Evolutionary conservation across 164 flowering plant genomes (phyloP), one percentile per base, ranked within the genome.

Genomic region (Stephania yunnanensis): DNA sequence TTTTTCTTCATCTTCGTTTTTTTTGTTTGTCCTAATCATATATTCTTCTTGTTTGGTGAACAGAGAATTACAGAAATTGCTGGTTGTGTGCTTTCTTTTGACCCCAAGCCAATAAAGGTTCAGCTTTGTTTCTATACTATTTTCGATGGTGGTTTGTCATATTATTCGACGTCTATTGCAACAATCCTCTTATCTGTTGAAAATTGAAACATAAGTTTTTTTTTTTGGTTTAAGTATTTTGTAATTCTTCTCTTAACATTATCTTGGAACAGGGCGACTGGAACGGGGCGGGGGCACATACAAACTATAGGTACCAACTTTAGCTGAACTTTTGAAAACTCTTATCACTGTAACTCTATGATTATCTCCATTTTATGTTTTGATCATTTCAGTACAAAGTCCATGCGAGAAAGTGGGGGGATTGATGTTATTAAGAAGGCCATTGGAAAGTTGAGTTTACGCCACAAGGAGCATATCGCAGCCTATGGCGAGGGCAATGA

Each of bases 261-360:
- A 31, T 72, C 19, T 58, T 58, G 5, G 20, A 29, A 17, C 80
- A 92, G 97, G 98, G 97, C 66, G 97, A 92, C 46, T 94, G 98
- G 97, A 92, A 92, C 74, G 98, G 97, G 9, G 97, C 97, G 29
- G 98, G 98, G 52, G 96, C 97, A 66, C 98, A 94, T 84, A 85
- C 94, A 36, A 94, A 94, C 71, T 92, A 91, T 86, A 93, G 98
- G 98, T 92, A 82, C 31, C 13, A 44, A 11, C 22, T 73, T 8
- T 25, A 17, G 1, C 4, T 6, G 3, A 25, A 30, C 46, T 7
- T 36, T 8, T 50, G 55, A 0, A 50, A 50, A 50, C 0, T 50
- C 11, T 36, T 1, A 8, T 50, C 9, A 9, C 55, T 50, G 4
- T 50, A 10, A 10, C 55, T 50, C 15, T 50, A 11, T 50, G 55